phyloP scores from a whole-genome alignment of 257 asterid genomes.

The Plantago ovata region DNA sequence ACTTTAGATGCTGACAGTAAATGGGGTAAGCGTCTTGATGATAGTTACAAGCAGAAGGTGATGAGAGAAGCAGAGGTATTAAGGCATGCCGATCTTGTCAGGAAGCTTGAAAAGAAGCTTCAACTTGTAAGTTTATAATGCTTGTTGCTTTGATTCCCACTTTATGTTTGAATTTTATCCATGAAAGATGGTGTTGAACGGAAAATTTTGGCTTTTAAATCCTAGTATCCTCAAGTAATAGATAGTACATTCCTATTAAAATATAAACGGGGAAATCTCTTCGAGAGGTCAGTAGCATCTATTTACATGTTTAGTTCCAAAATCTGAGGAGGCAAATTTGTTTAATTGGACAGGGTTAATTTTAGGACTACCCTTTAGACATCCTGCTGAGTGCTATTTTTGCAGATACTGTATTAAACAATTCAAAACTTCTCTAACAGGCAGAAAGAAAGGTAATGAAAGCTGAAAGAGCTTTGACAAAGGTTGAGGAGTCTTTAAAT shows the following conservation, averaged over 20 bases:
- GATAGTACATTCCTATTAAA: too few species aligned
- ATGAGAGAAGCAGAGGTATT: conserved; percentile 73
- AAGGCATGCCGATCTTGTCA: conserved; percentile 71
- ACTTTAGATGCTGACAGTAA: conserved; percentile 74
- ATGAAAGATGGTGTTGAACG: not conserved
- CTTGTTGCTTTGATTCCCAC: conserved; percentile 7
- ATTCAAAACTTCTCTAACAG: conserved; percentile 41
- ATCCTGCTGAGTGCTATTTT: not conserved
- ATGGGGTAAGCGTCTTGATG: conserved; percentile 78
- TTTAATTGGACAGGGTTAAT: too few species aligned
- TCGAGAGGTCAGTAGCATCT: not conserved
- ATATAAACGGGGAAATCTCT: not conserved
- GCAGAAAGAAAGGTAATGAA: conserved; percentile 64
- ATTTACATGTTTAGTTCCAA: not conserved
- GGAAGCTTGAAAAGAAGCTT: conserved; percentile 83
- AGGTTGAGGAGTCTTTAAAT: conserved; percentile 70
- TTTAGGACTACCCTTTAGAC: conserved; percentile 1
- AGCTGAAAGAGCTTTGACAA: conserved; percentile 76
- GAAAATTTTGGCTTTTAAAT: not conserved
- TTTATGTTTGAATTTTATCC: conserved; percentile 4
- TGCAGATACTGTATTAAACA: conserved; percentile 3
- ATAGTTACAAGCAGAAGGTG: conserved; percentile 51
- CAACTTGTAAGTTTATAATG: conserved; percentile 52
- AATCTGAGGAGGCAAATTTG: not conserved
- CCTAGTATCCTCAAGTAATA: not conserved